phyloP scores from a whole-genome alignment of 176 grass and related monocot genomes.

The Triticum dicoccoides region DNA sequence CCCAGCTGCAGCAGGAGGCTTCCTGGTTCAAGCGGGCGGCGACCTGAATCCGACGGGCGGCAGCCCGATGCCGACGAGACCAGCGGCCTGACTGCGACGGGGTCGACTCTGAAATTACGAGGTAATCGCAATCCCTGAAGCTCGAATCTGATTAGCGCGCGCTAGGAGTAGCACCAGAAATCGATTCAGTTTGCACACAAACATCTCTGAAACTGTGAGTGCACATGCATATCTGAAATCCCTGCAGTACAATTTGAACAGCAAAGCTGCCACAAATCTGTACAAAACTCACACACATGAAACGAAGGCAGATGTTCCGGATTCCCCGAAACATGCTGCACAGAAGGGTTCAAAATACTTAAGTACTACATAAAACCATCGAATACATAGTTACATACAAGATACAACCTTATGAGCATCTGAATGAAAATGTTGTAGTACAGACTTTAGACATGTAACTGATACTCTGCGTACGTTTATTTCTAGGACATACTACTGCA shows the following conservation, averaged over 20 bases:
- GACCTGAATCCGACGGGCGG: not conserved
- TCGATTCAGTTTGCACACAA: not conserved
- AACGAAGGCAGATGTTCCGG: not conserved
- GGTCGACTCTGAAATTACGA: not conserved
- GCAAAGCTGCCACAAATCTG: not conserved
- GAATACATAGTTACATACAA: not conserved
- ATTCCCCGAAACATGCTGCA: no score
- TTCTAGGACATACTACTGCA: not conserved
- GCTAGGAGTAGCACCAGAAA: not conserved
- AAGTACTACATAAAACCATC: not conserved
- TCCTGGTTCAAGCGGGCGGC: not conserved
- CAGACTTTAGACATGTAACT: not conserved
- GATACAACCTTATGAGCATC: not conserved
- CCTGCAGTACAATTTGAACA: not conserved
- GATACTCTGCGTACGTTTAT: not conserved
- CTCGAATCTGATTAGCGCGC: not conserved
- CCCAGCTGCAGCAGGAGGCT: not conserved
- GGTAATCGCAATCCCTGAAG: not conserved
- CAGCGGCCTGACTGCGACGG: not conserved
- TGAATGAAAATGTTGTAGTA: not conserved
- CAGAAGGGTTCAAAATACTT: no score
- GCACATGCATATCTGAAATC: not conserved
- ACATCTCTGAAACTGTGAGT: no score
- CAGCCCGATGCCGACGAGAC: not conserved
- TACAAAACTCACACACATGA: not conserved